These are phyloP conservation scores for Eruca vesicaria DNA, from an alignment of 441 rosid genomes.

Conservation along the genomic window DNA sequence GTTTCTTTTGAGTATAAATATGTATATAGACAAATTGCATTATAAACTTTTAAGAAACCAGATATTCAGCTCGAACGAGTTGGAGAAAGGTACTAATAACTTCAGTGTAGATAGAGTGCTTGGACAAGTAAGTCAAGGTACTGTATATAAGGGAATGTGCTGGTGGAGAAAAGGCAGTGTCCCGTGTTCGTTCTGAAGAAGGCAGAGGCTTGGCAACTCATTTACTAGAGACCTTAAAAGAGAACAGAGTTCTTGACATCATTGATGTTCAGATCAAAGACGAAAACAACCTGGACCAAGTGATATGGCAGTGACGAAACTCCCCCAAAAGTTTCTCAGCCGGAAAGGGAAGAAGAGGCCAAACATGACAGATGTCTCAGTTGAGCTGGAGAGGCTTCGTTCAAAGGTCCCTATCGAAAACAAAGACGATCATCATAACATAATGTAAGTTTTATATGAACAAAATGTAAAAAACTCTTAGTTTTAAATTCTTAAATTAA, in stretches of 20 bases:
- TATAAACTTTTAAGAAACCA: no score
- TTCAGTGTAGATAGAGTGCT: conserved; percentile 23
- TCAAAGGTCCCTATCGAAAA: neutral
- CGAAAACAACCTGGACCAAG: neutral
- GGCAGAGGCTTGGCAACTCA: neutral
- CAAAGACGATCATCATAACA: neutral
- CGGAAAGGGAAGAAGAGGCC: conserved; percentile 32
- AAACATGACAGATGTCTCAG: conserved; percentile 32
- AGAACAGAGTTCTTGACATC: neutral
- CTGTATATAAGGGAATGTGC: conserved; percentile 33
- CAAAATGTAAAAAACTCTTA: neutral
- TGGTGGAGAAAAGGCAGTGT: neutral
- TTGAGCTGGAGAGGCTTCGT: conserved; percentile 8
- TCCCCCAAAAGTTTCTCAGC: conserved; percentile 16
- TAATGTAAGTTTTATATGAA: no score
- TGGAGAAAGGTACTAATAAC: conserved; percentile 37
- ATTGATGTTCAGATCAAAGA: neutral
- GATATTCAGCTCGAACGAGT: conserved; percentile 30
- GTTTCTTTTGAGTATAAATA: no score
- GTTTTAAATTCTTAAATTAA: neutral
- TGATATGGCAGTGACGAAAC: neutral
- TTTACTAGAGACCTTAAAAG: neutral
- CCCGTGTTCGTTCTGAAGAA: neutral
- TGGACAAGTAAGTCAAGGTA: conserved; percentile 41
- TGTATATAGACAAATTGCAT: no score